Evolutionary conservation across 352 stramenopile species (phyloP).

Genomic region (Phytophthora sojae): DNA sequence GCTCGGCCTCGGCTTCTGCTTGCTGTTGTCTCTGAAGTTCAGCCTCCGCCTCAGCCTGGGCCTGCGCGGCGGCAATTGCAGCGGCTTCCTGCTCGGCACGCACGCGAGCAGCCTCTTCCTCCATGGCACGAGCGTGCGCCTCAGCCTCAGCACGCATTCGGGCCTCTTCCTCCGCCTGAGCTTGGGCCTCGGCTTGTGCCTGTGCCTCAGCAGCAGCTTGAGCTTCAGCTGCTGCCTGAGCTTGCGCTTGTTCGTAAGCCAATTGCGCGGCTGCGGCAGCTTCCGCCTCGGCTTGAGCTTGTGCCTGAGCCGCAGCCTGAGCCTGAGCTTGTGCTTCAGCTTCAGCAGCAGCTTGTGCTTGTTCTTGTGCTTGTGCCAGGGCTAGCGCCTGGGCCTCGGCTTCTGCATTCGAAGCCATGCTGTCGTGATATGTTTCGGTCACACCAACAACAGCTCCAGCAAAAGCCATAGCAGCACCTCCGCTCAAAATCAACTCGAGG

Average conservation of each 20-base stretch:
- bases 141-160: slow-evolving; percentile 34
- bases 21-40: slow-evolving; percentile 40
- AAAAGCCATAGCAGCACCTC: slow-evolving; percentile 22
- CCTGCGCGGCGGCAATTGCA: too few species aligned
- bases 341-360: slow-evolving; percentile 33
- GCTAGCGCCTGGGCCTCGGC: slow-evolving; percentile 32
- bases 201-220: slow-evolving; percentile 31
- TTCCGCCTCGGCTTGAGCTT: slow-evolving; percentile 31
- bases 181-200: slow-evolving; percentile 33
- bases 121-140: slow-evolving; percentile 34
- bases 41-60: slow-evolving; percentile 42
- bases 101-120: slow-evolving; percentile 36
- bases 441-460: slow-evolving; percentile 16
- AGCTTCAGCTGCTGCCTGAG: slow-evolving; percentile 25
- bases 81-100: slow-evolving; percentile 32
- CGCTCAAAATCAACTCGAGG: slow-evolving; percentile 55
- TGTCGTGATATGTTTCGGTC: slow-evolving; percentile 25
- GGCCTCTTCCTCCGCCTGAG: slow-evolving; percentile 39
- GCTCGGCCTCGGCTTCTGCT: slow-evolving; percentile 43
- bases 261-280: slow-evolving; percentile 21
- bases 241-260: slow-evolving; percentile 38
- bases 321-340: slow-evolving; percentile 39
- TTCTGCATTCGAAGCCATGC: slow-evolving; percentile 26
- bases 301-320: slow-evolving; percentile 35
- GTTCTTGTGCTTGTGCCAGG: too few species aligned